Conservation (phyloP, 257 asterid genomes). For the Lantana camara region DNA sequence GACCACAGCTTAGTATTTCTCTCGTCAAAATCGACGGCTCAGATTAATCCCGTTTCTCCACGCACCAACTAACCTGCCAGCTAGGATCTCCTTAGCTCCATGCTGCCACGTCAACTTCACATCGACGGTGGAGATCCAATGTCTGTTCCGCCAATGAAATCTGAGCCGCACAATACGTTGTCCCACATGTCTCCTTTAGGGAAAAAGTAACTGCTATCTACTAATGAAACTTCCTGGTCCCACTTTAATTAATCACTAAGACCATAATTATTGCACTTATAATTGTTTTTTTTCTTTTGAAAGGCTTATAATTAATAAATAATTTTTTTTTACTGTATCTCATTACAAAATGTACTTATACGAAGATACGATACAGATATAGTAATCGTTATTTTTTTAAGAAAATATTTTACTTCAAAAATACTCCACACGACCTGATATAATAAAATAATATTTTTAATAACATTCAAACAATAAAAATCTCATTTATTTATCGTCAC, state of each 20-base stretch:
- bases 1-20: constrained; percentile 23
- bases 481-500: no score
- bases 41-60: constrained; percentile 29
- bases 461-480: no score
- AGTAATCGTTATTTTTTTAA: no score
- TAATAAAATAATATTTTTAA: no score
- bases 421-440: no score
- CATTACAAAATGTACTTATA: no score
- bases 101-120: constrained; percentile 38
- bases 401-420: no score
- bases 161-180: constrained; percentile 29
- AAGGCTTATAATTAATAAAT: no score
- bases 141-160: constrained; percentile 1
- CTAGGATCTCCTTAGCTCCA: constrained; percentile 24
- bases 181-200: constrained; percentile 27
- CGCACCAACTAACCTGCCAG: constrained; percentile 36
- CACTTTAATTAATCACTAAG: constrained; percentile 27
- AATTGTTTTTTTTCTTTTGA: background rate
- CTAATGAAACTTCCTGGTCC: constrained; percentile 32
- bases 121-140: background rate
- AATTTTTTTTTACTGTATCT: no score
- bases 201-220: constrained; percentile 3
- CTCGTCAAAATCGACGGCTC: constrained; percentile 10
- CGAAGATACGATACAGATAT: no score
- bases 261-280: constrained; percentile 17